These are phyloP conservation scores for Talaromyces trachyspermus DNA, from an alignment of 495 filamentous ascomycete genomes.

Conservation along the genomic window DNA sequence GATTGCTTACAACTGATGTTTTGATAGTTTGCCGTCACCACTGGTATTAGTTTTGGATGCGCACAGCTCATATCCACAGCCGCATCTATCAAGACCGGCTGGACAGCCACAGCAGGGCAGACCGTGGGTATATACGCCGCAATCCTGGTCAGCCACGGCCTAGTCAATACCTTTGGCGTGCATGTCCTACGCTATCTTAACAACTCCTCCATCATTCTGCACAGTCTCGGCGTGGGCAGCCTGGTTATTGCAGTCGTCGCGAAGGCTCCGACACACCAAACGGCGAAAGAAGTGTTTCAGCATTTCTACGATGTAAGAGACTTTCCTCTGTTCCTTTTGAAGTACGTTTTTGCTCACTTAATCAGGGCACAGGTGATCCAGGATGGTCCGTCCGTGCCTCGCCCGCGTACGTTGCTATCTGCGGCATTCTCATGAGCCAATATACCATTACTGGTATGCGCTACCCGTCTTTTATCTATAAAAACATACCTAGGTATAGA, in stretches of 20 bases:
- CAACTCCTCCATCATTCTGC: slow-evolving; percentile 53
- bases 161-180: slow-evolving; percentile 56
- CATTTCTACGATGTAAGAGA: slow-evolving; percentile 4
- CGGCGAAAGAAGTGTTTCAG: slow-evolving; percentile 20
- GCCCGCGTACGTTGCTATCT: slow-evolving; percentile 48
- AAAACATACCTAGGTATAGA: neutral
- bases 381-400: slow-evolving; percentile 46
- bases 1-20: slow-evolving; percentile 2
- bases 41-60: slow-evolving; percentile 59
- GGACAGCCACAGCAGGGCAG: slow-evolving; percentile 39
- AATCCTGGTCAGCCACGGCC: slow-evolving; percentile 46
- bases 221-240: slow-evolving; percentile 48
- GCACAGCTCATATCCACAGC: slow-evolving; percentile 53
- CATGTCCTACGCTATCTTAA: slow-evolving; percentile 51
- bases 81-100: slow-evolving; percentile 43
- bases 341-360: slow-evolving; percentile 52
- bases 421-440: slow-evolving; percentile 47
- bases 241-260: slow-evolving; percentile 53
- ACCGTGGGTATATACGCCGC: slow-evolving; percentile 61
- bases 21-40: slow-evolving; percentile 53
- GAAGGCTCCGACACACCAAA: slow-evolving; percentile 54
- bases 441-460: slow-evolving; percentile 36
- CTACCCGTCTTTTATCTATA: neutral
- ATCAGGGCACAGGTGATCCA: slow-evolving; percentile 41
- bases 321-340: slow-evolving; percentile 1